Evolutionary conservation across 1,139 yeast genomes (phyloP), one percentile per base, ranked within the genome.

Genomic region (Taiozyma onychis): DNA sequence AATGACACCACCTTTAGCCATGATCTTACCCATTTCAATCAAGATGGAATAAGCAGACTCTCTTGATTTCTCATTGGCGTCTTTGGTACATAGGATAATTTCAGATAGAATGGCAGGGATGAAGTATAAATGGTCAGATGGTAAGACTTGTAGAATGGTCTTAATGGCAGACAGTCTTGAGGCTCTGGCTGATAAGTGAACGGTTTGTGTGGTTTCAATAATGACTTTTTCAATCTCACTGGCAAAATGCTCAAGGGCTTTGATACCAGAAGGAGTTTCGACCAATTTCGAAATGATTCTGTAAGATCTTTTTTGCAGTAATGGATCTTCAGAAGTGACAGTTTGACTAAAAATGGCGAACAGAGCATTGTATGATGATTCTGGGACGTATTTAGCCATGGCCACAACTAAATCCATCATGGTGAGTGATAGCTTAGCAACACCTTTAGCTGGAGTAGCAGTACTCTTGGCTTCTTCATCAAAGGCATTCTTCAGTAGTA

Each of bases 381-480:
- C 69, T 6, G 96, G 96, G 44, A 93, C 82, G 63, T 86, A 88
- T 58, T 87, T 85, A 28, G 93, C 78, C 88, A 93, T 86, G 39
- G 88, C 83, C 48, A 90, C 95, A 52, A 90, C 78, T 53, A 93
- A 76, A 66, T 95, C 99, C 85, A 93, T 78, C 88, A 93, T 83
- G 13, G 97, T 89, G 30, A 86, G 80, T 58, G 90, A 80, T 59
- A 88, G 72, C 52, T 80, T 80, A 2, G 84, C 76, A 41, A 72
- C 69, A 18, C 68, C 71, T 50, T 67, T 55, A 69, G 66, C 58
- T 26, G 66, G 66, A 49, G 61, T 60, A 39, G 54, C 52, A 21
- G 56, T 56, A 44, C 61, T 60, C 34, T 59, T 58, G 9, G 68
- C 58, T 63, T 83, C 90, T 51, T 81, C 82, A 50, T 85, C 89